Base-by-base conservation (phyloP, 805 yeast genomes). In the Blastobotrys americana region DNA sequence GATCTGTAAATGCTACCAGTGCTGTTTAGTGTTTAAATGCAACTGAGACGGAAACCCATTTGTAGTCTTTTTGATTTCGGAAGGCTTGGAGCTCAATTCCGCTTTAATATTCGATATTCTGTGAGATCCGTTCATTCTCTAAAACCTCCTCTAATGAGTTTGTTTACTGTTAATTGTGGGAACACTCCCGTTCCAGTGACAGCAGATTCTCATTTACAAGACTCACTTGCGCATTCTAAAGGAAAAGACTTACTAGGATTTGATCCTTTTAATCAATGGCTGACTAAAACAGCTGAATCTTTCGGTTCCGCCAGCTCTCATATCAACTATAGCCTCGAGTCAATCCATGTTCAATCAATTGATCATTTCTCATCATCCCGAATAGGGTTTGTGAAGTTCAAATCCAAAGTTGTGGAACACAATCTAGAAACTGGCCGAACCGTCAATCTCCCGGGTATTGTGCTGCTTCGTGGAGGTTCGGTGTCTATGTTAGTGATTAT, bases 351-450 rank as follows among this genome's bases (percentile, higher is more conserved):
- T 34, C 57, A 53, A 35, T 45, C 52, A 6, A 55, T 52, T 6
- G 60, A 56, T 41, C 38, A 37, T 16, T 56, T 56, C 44, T 46
- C 50, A 13, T 34, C 38, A 34, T 39, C 27, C 28, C 38, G 44
- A 21, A 43, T 57, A 4, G 61, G 61, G 13, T 57, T 57, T 43
- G 27, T 57, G 35, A 57, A 57, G 41, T 20, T 57, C 33, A 44
- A 48, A 34, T 55, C 59, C 16, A 39, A 44, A 8, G 55, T 56
- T 16, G 13, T 13, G 13, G 31, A 25, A 13, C 41, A 44, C 18
- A 53, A 56, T 39, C 50, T 50, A 6, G 22, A 17, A 9, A 31
- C 46, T 20, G 52, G 52, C 8, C 46, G 36, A 28, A 18, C 39
- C 5, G 34, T 57, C 3, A 25, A 25, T 25, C 13, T 25, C 10